These are phyloP conservation scores for Selaginella tamariscina DNA, from an alignment of 75 land plant species.

Conservation along the genomic window DNA sequence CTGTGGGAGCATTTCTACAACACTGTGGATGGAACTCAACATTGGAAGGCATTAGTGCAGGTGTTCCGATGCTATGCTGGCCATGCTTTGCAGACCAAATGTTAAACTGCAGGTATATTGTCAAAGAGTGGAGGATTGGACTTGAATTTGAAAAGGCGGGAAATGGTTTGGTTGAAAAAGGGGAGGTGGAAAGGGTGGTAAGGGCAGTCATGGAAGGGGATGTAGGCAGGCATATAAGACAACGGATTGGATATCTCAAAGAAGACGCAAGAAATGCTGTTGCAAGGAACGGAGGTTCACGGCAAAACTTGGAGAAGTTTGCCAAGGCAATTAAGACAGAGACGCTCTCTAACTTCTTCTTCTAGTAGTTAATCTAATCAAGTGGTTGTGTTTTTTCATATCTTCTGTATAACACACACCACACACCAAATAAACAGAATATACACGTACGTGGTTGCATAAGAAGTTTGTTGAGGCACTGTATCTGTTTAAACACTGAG, in stretches of 20 bases:
- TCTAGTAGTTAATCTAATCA: too few species aligned
- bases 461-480: too few species aligned
- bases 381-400: too few species aligned
- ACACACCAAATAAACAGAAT: too few species aligned
- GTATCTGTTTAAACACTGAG: too few species aligned
- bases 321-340: background rate
- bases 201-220: background rate
- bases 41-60: constrained; percentile 1
- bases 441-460: too few species aligned
- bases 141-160: background rate
- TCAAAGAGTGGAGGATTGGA: constrained; percentile 1
- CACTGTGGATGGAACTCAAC: constrained; percentile 11
- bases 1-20: background rate
- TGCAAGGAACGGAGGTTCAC: background rate
- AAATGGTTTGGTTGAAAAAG: background rate
- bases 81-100: constrained; percentile 10
- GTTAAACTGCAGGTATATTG: background rate
- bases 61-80: background rate
- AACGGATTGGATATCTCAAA: background rate
- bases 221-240: background rate
- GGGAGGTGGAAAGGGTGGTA: constrained; percentile 10
- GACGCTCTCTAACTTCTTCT: background rate
- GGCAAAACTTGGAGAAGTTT: background rate
- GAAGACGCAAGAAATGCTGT: background rate
- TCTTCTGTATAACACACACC: too few species aligned